Evolutionary conservation across 176 grass and related monocot species (phyloP), one percentile per base, ranked within the genome.

Genomic region (Aegilops bicornis): DNA sequence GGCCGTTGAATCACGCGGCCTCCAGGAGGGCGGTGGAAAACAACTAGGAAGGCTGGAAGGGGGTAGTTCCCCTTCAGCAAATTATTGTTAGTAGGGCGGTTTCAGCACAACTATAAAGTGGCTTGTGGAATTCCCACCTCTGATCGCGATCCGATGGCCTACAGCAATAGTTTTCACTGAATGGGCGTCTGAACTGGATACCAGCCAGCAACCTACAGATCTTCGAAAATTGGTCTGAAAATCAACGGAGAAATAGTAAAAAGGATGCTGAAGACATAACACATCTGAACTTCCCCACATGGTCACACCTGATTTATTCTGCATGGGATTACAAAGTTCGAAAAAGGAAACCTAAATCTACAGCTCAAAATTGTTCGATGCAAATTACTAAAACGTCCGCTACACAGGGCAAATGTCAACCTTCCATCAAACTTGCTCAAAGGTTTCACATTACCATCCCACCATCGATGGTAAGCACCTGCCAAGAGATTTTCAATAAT

Each of bases 401-500:
- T 48, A 59, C 22, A 47, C 19, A 12, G 27, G 58, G 29, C 20
- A 59, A 72, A 45, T 62, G 60, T 82, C 36, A 23, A 67, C 63
- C 25, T 19, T 22, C 76, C 47, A 67, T 36, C 60, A 85, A 15
- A 35, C 67, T 76, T 65, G 19, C 68, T 29, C 78, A 64, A 20
- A 27, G n/a, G 23, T 17, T 22, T 47, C 77, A 93, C 89, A 93
- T 93, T 20, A 93, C 92, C 92, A 93, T 94, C 69, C 92, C 92
- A 19, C 92, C 92, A 62, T 94, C 92, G 67, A 94, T 91, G 52
- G 89, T 87, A 80, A 94, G 63, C 36, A 94, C 89, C 92, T 94
- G 78, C 66, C 5, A 24, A 39, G 47, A 36, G 37, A 63, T 69
- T 8, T 66, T 64, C 6, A 77, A 10, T 64, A 40, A 79, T 13